Conservation (phyloP, 345 rosid species). For the Heritiera littoralis region DNA sequence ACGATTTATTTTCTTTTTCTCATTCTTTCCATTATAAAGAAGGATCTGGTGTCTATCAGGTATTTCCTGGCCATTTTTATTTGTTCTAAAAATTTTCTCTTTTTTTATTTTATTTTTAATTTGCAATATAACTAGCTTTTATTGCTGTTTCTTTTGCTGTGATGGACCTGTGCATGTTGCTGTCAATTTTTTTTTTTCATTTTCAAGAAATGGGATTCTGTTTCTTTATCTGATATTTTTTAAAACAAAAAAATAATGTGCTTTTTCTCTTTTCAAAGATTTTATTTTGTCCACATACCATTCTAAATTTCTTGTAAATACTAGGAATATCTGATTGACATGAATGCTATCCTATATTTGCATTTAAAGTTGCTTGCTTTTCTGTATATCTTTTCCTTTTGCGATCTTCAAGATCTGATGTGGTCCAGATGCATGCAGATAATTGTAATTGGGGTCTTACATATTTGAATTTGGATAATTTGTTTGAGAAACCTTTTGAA, state of each 20-base stretch:
- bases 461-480: background rate
- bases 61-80: background rate
- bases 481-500: slow-evolving; percentile 1
- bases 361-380: background rate
- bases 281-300: background rate
- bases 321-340: background rate
- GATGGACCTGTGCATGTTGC: background rate
- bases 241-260: background rate
- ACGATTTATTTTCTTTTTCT: background rate
- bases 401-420: background rate
- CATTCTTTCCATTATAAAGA: background rate
- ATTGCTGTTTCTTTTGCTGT: background rate
- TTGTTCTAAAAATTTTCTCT: background rate
- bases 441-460: background rate
- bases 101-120: background rate
- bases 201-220: background rate
- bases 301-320: background rate
- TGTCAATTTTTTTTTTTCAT: background rate
- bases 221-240: background rate
- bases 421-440: background rate
- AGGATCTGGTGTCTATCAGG: background rate
- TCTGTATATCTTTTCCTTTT: background rate
- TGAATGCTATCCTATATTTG: background rate
- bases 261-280: background rate
- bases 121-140: background rate